Base-by-base conservation (phyloP, 768 basidiomycete genomes). In the Hygrocybe punicea region DNA sequence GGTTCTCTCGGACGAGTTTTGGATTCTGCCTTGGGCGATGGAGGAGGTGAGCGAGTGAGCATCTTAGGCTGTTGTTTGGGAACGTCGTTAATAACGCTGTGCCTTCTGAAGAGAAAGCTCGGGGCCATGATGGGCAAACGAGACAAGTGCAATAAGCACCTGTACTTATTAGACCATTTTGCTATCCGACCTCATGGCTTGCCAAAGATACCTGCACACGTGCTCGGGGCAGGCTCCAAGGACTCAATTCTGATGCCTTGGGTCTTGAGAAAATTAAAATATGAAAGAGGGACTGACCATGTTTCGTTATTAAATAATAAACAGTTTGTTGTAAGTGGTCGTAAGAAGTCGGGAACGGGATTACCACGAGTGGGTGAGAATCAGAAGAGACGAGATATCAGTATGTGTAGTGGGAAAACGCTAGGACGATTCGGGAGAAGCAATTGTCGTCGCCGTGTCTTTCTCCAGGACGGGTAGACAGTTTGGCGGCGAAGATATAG, bases 1-100 rank as follows among this genome's bases (percentile, higher is more conserved):
- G 88, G 87, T 46, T 85, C 87, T 57, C 78, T 71, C 9, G 72
- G 69, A 10, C 71, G 73, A 46, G 71, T 53, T 56, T 72, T 77
- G 24, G 68, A 71, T 58, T 83, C 82, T 24, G 69, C 64, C 57
- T 72, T 73, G 19, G 81, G 83, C n/a, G 76, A 79, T 48, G 72
- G 69, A n/a, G 82, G 80, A 39, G 82, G 76, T 17, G 83, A 82
- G 61, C 73, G 77, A 52, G 73, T 65, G 45, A 67, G 61, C 23
- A 67, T 65, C 63, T 76, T 79, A 54, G 71, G 70, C 77, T 81
- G 79, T 45, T 58, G 57, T 57, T 65, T 59, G 57, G 63, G 57
- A 29, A 64, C 65, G 64, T 76, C 58, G 65, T 81, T 73, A 72
- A 73, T 64, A 63, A 66, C 63, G 60, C 69, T 76, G 60, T 73